phyloP scores from a whole-genome alignment of 2,329 filamentous ascomycete species.

The Ciborinia camelliae region DNA sequence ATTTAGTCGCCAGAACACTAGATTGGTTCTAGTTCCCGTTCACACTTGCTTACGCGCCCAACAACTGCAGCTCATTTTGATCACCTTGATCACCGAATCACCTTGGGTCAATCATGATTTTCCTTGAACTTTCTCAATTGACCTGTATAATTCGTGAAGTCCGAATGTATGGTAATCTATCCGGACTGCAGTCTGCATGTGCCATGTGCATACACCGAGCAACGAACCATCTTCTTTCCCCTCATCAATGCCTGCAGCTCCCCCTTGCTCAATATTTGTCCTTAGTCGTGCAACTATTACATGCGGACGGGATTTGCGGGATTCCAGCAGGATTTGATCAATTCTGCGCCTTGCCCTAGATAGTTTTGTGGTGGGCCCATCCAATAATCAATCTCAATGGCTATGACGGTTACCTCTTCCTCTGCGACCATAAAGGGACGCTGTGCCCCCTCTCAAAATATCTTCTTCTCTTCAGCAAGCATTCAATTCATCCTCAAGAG shows the following conservation, averaged over 20 bases:
- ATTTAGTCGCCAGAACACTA: conserved; percentile 25
- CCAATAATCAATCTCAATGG: conserved; percentile 17
- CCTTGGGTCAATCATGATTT: conserved; percentile 15
- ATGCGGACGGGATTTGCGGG: conserved; percentile 2
- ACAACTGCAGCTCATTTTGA: conserved; percentile 15
- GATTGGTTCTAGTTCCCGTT: conserved; percentile 22
- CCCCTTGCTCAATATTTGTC: conserved; percentile 11
- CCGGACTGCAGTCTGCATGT: too few species aligned
- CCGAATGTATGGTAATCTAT: conserved; percentile 17
- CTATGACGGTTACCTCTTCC: background rate
- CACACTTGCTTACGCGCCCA: conserved; percentile 25
- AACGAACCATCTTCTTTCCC: conserved; percentile 7
- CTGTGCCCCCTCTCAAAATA: conserved; percentile 26
- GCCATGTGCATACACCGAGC: background rate
- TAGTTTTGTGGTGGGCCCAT: conserved; percentile 7
- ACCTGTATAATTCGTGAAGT: conserved; percentile 7
- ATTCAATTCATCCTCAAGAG: conserved; percentile 49
- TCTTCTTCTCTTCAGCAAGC: conserved; percentile 60
- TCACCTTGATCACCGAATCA: conserved; percentile 14
- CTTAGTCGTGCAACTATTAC: background rate
- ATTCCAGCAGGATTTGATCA: background rate
- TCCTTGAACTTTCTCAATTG: background rate
- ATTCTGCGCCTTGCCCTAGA: conserved; percentile 15
- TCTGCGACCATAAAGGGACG: conserved; percentile 33
- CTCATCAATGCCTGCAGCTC: conserved; percentile 16